Evolutionary conservation across 177 flowering plant genomes (phyloP).

Genomic region (Vitis hybrid): DNA sequence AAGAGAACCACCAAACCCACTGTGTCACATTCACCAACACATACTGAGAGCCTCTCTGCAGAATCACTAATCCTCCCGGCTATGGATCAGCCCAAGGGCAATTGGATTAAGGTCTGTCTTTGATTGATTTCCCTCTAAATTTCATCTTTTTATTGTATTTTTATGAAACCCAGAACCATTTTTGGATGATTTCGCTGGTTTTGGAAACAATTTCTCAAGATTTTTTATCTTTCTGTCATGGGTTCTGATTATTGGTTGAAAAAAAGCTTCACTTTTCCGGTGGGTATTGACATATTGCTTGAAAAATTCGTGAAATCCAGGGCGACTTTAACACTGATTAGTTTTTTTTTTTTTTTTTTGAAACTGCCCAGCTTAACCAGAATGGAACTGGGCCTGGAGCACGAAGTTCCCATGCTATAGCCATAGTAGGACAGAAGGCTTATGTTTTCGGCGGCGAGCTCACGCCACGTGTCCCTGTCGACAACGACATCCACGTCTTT

Average conservation of each 20-base stretch:
- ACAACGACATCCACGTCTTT: slow-evolving; percentile 72
- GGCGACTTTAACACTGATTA: background rate
- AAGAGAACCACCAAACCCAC: too few relatives aligned
- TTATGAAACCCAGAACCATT: background rate
- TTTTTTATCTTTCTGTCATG: background rate
- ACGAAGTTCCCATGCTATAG: slow-evolving; percentile 91
- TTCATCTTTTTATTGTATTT: background rate
- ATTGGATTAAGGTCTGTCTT: slow-evolving; percentile 44
- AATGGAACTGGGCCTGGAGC: slow-evolving; percentile 77
- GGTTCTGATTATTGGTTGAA: too few relatives aligned
- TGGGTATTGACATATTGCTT: background rate
- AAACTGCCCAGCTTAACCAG: slow-evolving; percentile 53
- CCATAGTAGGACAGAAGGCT: slow-evolving; percentile 65
- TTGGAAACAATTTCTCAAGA: background rate
- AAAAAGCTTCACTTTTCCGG: background rate
- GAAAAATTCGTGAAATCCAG: background rate
- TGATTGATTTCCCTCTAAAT: background rate
- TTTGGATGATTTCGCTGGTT: background rate
- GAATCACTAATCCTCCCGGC: too few relatives aligned
- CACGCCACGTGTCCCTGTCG: slow-evolving; percentile 85
- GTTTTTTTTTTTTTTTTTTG: background rate
- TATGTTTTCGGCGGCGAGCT: slow-evolving; percentile 94
- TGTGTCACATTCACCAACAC: too few relatives aligned
- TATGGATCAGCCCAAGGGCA: slow-evolving; percentile 22
- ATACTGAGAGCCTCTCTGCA: too few relatives aligned